Percentiles rank a stretch among this genome's conserved stretches.
Evolutionary conservation across 768 basidiomycete species (phyloP).

Genomic region (Lactarius hengduanensis): DNA sequence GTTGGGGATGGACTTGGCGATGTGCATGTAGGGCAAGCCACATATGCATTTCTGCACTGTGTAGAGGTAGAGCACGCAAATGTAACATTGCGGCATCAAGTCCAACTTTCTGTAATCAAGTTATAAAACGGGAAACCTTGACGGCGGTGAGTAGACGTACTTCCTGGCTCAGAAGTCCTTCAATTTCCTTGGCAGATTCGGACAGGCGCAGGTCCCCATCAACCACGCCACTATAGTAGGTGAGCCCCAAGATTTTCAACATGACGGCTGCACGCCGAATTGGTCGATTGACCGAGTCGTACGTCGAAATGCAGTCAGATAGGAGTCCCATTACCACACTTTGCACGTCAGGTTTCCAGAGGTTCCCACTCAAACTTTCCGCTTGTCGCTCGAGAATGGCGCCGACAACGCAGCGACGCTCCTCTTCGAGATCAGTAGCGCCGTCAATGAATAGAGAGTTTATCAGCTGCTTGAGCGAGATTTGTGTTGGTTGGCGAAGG

Average conservation of each 20-base stretch:
- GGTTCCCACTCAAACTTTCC: constrained; percentile 49
- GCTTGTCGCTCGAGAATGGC: constrained; percentile 63
- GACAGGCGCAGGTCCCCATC: constrained; percentile 10
- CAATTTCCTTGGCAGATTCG: constrained; percentile 30
- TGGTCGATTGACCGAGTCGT: constrained; percentile 48
- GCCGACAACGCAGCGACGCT: constrained; percentile 41
- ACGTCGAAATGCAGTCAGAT: constrained; percentile 49
- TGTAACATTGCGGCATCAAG: constrained; percentile 34
- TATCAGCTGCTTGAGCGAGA: constrained; percentile 43
- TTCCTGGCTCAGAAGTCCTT: constrained; percentile 41
- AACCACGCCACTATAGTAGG: constrained; percentile 41
- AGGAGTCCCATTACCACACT: constrained; percentile 45
- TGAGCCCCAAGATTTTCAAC: constrained; percentile 52
- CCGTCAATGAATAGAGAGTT: constrained; percentile 16
- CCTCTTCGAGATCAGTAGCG: constrained; percentile 4
- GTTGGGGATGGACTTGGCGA: constrained; percentile 45
- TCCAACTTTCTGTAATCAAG: constrained; percentile 32
- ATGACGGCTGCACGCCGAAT: constrained; percentile 58
- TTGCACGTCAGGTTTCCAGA: constrained; percentile 57
- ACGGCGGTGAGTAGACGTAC: constrained; percentile 1
- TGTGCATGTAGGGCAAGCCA: constrained; percentile 74
- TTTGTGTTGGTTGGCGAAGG: constrained; percentile 46
- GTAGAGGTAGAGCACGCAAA: constrained; percentile 50
- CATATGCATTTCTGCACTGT: constrained; percentile 55
- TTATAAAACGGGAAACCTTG: neutral